Conservation (phyloP, 2,329 filamentous ascomycete genomes). For the Rutstroemia sydowiana region DNA sequence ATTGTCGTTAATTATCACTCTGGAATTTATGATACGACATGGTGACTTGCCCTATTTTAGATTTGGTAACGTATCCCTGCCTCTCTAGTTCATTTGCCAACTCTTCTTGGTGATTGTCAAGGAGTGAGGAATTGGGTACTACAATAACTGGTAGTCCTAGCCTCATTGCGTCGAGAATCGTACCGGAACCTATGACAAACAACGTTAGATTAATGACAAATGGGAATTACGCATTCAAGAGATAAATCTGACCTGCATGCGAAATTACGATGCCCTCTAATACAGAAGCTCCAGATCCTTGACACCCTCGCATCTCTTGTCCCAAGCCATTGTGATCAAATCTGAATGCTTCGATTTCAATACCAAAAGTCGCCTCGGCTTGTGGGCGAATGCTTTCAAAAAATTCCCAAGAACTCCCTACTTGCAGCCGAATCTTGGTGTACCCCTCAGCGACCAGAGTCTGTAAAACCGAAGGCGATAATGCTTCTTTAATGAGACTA, state of each 20-base stretch:
- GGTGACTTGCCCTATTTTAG: constrained; percentile 18
- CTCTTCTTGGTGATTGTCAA: constrained; percentile 88
- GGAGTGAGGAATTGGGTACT: constrained; percentile 73
- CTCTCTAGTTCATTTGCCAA: constrained; percentile 69
- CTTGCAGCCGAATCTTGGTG: constrained; percentile 70
- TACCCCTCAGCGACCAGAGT: constrained; percentile 54
- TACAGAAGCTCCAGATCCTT: constrained; percentile 32
- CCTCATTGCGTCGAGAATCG: constrained; percentile 75
- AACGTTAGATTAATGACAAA: constrained; percentile 1
- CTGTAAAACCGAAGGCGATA: constrained; percentile 55
- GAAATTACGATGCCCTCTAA: constrained; percentile 70
- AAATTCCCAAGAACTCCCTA: constrained; percentile 60
- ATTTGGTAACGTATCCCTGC: constrained; percentile 62
- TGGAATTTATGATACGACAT: neutral
- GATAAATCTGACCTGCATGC: constrained; percentile 64
- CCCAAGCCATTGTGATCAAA: constrained; percentile 56
- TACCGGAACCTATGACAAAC: constrained; percentile 64
- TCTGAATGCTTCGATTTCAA: constrained; percentile 55
- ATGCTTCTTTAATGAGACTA: constrained; percentile 57
- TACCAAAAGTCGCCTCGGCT: constrained; percentile 22
- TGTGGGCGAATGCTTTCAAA: constrained; percentile 34
- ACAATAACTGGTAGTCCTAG: constrained; percentile 73
- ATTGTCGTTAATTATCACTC: neutral
- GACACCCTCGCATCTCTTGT: constrained; percentile 38
- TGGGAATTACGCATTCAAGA: neutral